Percentiles rank a stretch among this genome's conserved stretches.
Conservation (phyloP, 768 basidiomycete genomes). For the Nidularia pulvinata region DNA sequence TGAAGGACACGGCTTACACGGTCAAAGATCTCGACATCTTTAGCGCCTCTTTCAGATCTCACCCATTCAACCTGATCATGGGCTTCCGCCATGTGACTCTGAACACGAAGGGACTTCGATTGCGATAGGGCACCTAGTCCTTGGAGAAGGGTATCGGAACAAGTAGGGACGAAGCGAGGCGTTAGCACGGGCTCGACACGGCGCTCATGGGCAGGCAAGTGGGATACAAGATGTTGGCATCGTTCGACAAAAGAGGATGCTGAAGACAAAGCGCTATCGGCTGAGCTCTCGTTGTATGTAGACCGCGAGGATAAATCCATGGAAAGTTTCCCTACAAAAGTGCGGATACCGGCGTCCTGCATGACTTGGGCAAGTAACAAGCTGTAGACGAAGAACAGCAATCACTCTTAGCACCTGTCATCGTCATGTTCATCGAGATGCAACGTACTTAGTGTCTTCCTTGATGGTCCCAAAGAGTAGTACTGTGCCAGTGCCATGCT, state of each 20-base stretch:
- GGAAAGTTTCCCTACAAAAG: conserved; percentile 87
- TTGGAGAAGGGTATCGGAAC: conserved; percentile 66
- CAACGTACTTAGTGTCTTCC: conserved; percentile 74
- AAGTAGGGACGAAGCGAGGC: conserved; percentile 90
- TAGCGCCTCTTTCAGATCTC: conserved; percentile 48
- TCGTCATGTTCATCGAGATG: not conserved
- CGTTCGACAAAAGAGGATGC: conserved; percentile 56
- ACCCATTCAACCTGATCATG: conserved; percentile 79
- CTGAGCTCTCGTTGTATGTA: conserved; percentile 68
- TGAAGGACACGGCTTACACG: conserved; percentile 37
- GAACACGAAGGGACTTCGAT: conserved; percentile 49
- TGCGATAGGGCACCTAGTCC: conserved; percentile 60
- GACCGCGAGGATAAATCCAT: conserved; percentile 70
- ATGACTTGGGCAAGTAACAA: conserved; percentile 78
- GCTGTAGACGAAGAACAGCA: conserved; percentile 31
- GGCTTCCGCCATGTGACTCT: conserved; percentile 86
- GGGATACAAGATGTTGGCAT: conserved; percentile 38
- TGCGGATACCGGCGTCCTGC: conserved; percentile 70
- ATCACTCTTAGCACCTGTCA: not conserved
- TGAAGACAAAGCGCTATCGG: conserved; percentile 44
- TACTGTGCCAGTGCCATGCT: conserved; percentile 78
- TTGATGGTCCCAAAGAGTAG: conserved; percentile 85
- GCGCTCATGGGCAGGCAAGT: conserved; percentile 39
- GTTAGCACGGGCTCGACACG: conserved; percentile 84
- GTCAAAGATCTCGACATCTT: conserved; percentile 80